Percentiles rank a stretch among this genome's conserved stretches.
Evolutionary conservation across 2,329 filamentous ascomycete species (phyloP).

Genomic region (Fusarium albosuccineum): DNA sequence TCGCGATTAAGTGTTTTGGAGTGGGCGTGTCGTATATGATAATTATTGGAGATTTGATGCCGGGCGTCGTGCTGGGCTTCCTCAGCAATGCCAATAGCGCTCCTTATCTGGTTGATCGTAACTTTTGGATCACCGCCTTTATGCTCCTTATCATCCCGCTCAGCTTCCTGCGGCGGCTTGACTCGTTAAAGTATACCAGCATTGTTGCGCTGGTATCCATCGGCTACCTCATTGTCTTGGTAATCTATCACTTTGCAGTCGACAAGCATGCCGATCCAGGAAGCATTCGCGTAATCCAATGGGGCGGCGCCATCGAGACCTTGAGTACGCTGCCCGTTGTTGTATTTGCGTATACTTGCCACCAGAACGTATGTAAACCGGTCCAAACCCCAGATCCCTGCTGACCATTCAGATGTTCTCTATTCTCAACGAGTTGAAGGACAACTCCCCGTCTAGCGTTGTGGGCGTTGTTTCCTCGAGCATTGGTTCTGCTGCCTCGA

Average conservation of each 20-base stretch:
- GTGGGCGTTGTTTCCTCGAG: conserved; percentile 84
- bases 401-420: conserved; percentile 85
- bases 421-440: conserved; percentile 92
- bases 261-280: conserved; percentile 82
- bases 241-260: conserved; percentile 90
- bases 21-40: conserved; percentile 98
- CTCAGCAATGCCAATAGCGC: conserved; percentile 70
- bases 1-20: conserved; percentile 97
- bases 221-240: conserved; percentile 91
- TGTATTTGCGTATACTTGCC: conserved; percentile 99
- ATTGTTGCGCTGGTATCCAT: conserved; percentile 92
- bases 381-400: neutral
- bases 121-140: conserved; percentile 98
- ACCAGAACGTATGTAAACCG: conserved; percentile 81
- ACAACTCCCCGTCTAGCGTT: conserved; percentile 81
- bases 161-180: conserved; percentile 89
- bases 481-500: conserved; percentile 86
- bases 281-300: conserved; percentile 80
- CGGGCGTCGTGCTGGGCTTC: conserved; percentile 89
- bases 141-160: conserved; percentile 97
- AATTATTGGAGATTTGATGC: conserved; percentile 98
- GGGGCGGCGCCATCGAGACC: conserved; percentile 82
- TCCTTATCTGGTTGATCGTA: conserved; percentile 85
- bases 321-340: conserved; percentile 93
- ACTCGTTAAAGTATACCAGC: conserved; percentile 98